phyloP scores from a whole-genome alignment of 1,284 basidiomycete species.

The Puccinia triticina region DNA sequence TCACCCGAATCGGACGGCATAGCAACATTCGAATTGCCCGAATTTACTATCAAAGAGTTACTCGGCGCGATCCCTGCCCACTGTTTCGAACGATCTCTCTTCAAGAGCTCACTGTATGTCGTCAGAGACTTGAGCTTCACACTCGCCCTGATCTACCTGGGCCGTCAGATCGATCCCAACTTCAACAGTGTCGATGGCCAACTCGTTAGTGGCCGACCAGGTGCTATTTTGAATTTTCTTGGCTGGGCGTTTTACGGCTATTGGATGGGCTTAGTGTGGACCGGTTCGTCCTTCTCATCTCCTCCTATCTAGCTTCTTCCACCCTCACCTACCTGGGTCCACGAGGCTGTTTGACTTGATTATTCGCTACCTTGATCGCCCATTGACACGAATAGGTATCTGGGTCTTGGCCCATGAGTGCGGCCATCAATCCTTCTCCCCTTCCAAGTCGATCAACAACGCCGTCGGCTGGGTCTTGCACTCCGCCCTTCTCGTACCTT shows the following conservation, averaged over 20 bases:
- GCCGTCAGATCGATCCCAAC: conserved; percentile 30
- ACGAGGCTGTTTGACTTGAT: too few relatives aligned
- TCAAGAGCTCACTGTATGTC: conserved; percentile 81
- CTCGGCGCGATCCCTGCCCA: conserved; percentile 81
- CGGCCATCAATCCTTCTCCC: conserved; percentile 96
- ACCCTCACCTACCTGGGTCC: neutral
- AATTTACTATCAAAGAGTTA: conserved; percentile 77
- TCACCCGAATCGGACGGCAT: conserved; percentile 27
- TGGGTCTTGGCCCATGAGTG: conserved; percentile 58
- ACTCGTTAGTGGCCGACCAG: conserved; percentile 16
- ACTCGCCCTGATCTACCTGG: conserved; percentile 19
- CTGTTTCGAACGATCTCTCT: conserved; percentile 87
- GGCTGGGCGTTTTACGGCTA: conserved; percentile 69
- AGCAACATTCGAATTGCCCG: conserved; percentile 27
- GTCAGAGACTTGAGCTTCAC: conserved; percentile 42
- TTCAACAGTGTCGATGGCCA: conserved; percentile 36
- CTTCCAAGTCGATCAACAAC: conserved; percentile 92
- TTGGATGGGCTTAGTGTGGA: conserved; percentile 46
- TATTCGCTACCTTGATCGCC: too few relatives aligned
- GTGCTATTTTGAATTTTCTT: conserved; percentile 42
- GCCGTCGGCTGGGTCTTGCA: conserved; percentile 91
- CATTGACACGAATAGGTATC: conserved; percentile 27
- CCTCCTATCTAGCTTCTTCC: neutral
- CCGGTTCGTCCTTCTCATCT: conserved; percentile 43
- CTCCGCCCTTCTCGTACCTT: conserved; percentile 89